Conservation (phyloP, 2,329 filamentous ascomycete species). For the Claviceps spartinae region DNA sequence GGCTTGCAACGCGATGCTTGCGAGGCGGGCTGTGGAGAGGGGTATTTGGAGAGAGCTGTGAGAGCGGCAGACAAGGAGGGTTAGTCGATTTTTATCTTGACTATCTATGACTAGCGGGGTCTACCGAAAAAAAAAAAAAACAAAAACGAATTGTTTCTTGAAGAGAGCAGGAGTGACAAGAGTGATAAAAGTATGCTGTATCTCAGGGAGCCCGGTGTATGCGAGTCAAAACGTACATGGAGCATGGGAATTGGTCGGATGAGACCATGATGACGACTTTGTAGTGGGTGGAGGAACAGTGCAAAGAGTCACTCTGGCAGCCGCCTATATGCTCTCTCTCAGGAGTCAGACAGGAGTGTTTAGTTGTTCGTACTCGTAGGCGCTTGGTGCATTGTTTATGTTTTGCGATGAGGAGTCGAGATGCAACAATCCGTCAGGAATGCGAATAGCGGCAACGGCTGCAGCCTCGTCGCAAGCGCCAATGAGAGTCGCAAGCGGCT, state of each 20-base stretch:
- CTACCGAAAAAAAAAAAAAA: no score
- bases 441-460: constrained; percentile 4
- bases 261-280: constrained; percentile 2
- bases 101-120: no score
- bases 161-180: neutral
- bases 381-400: neutral
- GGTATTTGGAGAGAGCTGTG: constrained; percentile 61
- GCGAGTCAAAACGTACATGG: constrained; percentile 19
- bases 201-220: neutral
- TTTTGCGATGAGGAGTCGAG: neutral
- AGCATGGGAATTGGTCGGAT: constrained; percentile 4
- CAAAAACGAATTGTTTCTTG: no score
- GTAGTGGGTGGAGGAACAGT: neutral
- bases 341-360: no score
- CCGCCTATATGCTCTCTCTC: neutral
- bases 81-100: no score
- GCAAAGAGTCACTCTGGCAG: neutral
- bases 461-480: neutral
- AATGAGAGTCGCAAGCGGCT: no score
- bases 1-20: constrained; percentile 58
- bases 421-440: constrained; percentile 2
- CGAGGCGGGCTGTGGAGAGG: constrained; percentile 68
- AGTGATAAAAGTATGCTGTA: neutral
- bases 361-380: neutral
- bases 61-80: neutral